phyloP scores from a whole-genome alignment of 306 rosid species.

The Purshia tridentata region DNA sequence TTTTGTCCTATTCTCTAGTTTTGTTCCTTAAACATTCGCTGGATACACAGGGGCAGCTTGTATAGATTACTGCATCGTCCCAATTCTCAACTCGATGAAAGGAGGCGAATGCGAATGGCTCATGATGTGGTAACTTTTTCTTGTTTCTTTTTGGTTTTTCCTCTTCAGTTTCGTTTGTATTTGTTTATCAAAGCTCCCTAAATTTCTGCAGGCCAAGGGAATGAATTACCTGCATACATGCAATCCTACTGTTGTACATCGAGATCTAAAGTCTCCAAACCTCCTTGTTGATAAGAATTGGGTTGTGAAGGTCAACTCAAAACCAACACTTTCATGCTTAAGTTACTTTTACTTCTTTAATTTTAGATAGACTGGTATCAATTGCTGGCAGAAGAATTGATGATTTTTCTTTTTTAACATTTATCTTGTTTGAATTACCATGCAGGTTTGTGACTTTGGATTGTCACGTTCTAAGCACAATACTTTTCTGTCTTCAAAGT shows the following conservation, averaged over 20 bases:
- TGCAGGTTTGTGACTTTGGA: conserved; percentile 96
- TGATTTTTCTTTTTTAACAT: not conserved
- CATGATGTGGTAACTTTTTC: conserved; percentile 77
- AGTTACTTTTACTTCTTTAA: not conserved
- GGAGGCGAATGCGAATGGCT: conserved; percentile 91
- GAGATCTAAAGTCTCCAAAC: conserved; percentile 94
- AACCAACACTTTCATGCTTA: conserved; percentile 22
- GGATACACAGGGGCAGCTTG: conserved; percentile 83
- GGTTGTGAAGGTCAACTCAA: conserved; percentile 80
- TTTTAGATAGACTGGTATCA: conserved; percentile 17
- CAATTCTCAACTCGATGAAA: conserved; percentile 83
- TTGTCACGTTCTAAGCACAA: conserved; percentile 92
- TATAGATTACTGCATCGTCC: conserved; percentile 92
- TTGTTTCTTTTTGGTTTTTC: conserved; percentile 13
- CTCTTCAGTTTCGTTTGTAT: conserved; percentile 26
- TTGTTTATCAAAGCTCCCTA: conserved; percentile 16
- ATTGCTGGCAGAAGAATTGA: conserved; percentile 1
- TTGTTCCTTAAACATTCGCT: conserved; percentile 35
- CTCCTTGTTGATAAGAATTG: conserved; percentile 97
- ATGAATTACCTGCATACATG: conserved; percentile 99
- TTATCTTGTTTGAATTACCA: conserved; percentile 22
- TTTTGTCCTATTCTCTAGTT: conserved; percentile 26
- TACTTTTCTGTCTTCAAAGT: conserved; percentile 90
- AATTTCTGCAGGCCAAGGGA: conserved; percentile 78
- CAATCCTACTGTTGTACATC: conserved; percentile 94